Base-by-base conservation (phyloP, 2,329 filamentous ascomycete species). In the Ampelomyces quisqualis region DNA sequence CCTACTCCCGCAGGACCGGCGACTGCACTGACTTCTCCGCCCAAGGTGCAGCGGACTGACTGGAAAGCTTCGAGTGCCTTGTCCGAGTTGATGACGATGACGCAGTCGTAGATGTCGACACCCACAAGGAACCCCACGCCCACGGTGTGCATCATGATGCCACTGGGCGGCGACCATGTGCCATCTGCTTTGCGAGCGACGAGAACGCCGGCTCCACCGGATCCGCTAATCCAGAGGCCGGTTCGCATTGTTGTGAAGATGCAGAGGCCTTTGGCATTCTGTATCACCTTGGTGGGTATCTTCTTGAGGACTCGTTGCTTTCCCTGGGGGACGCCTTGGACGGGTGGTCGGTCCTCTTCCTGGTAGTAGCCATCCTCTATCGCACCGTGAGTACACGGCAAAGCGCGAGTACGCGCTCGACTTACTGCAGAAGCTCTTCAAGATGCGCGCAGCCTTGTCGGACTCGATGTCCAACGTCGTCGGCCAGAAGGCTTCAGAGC, bases 171-270 rank as follows among this genome's bases (percentile, higher is more conserved):
- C 50, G 88, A 93, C 90, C 90, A 96, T 51, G 84, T 84, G 5
- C 90, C 90, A 53, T 95, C 90, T 17, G 86, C 84, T 59, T 88
- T 86, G 53, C 88, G 81, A 13, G 85, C 90, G 44, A 96, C 82
- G 26, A 97, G 76, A 26, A 97, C 80, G 35, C 91, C 91, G 42
- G 88, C 91, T 26, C 91, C 91, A 19, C 90, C 90, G 11, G 90
- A 90, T 31, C 91, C 91, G 31, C 88, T 91, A 55, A 95, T 78
- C 87, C 90, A 95, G 21, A 96, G 73, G 9, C 91, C 91, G 10
- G 88, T 91, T 11, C 91, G 84, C 89, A 96, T 95, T 20, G 89
- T 95, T 1, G 90, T 95, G 72, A 96, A 96, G 54, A 97, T 88
- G 39, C 89, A 90, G 43, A 97, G 78, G 8, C 89, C 91, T 54